Base-by-base conservation (phyloP, 805 yeast species). In the Barnettozyma vustinii region DNA sequence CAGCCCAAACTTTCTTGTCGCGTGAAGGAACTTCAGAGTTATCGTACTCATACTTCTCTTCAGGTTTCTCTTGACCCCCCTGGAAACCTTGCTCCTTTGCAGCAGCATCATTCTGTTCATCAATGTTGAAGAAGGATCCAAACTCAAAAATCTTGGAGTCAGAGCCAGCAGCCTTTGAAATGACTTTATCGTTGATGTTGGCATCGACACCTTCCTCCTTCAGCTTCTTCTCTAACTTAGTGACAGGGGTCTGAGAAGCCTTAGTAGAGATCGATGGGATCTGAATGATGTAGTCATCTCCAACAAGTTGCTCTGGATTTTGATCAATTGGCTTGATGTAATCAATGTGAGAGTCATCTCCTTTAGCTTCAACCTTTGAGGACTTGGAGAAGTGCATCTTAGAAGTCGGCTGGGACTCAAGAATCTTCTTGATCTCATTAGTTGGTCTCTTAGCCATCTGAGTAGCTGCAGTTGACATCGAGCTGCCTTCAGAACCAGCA, bases 301-400 rank as follows among this genome's bases (percentile, higher is more conserved):
- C 71, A 62, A 60, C 76, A 62, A 45, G 74, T 68, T 32, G 75
- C 63, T 57, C 69, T 71, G 41, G 75, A 62, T 52, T 40, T 33
- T 60, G 47, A 47, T 64, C 64, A 33, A 60, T 59, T 4, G 64
- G 63, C 55, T 70, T 75, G 65, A 67, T 79, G 40, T 74, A 75
- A 60, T 81, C 87, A 52, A 81, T 80, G 37, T 79, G 75, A 9
- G 84, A 79, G 5, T 65, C 47, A 56, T 80, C 85, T 45, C 81
- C 81, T 58, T 81, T 81, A 33, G 81, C 79, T 7, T 48, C 39
- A 2, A 35, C 48, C 18, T 50, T 48, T 1, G 61, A 12, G 1
- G 69, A 49, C n/a, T 68, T 55, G 27, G 46, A 46, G 21, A 49
- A 49, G 39, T 48, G 23, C 44, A 15, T 32, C 40, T 48, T 48